A percentile compares a stretch with the other conserved stretches of the same genome.
Conservation (phyloP, 495 filamentous ascomycete species). For the Niebla homalea region DNA sequence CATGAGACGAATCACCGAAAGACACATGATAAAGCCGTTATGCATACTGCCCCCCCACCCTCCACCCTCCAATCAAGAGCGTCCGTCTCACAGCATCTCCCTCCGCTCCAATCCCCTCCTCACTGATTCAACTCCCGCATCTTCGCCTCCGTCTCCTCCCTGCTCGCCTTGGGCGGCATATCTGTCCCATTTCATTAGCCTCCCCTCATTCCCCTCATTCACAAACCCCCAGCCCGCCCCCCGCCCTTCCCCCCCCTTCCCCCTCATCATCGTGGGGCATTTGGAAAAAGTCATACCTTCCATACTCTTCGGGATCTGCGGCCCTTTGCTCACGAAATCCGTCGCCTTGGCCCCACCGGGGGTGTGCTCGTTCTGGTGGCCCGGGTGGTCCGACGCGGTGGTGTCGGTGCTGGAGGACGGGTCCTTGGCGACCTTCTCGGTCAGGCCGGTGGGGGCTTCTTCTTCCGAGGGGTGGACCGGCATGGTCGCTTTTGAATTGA, state of each 20-base stretch:
- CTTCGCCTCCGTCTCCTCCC: conserved; percentile 53
- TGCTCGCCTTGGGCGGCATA: conserved; percentile 44
- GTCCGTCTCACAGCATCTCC: no score
- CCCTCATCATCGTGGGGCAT: no score
- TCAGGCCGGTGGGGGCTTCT: conserved; percentile 18
- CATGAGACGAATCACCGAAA: no score
- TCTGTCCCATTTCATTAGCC: conserved; percentile 19
- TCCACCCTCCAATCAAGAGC: no score
- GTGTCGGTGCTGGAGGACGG: conserved; percentile 18
- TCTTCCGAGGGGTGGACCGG: conserved; percentile 30
- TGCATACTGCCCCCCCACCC: no score
- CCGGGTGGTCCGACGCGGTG: conserved; percentile 18
- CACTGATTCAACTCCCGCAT: conserved; percentile 53
- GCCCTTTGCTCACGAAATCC: conserved; percentile 32
- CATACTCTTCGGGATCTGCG: conserved; percentile 26
- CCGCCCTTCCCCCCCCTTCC: not conserved
- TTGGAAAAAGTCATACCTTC: conserved; percentile 23
- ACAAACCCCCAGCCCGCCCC: not conserved
- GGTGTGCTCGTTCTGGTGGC: conserved; percentile 16
- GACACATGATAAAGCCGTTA: no score
- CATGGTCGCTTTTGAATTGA: conserved; percentile 22
- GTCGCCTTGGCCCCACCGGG: conserved; percentile 17
- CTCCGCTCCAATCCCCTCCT: not conserved
- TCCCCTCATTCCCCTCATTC: not conserved
- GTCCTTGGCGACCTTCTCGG: conserved; percentile 21